Evolutionary conservation across 257 asterid species (phyloP).

Genomic region (Primulina huaijiensis): DNA sequence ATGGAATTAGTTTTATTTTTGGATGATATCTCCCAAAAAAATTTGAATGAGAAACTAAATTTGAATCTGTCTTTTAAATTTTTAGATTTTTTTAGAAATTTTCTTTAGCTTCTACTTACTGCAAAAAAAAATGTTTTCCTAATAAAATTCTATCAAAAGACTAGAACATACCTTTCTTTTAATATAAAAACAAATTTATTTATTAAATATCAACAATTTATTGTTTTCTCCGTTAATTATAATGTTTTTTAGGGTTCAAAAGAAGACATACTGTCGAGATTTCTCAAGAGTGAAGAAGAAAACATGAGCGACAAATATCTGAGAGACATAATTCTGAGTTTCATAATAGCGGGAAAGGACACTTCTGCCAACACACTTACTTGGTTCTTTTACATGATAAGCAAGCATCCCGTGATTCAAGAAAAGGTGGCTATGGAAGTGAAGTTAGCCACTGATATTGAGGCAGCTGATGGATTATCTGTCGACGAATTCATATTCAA

Average conservation of each 20-base stretch:
- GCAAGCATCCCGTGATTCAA: conserved; percentile 46
- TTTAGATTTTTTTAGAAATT: no score
- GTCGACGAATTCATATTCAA: conserved; percentile 32
- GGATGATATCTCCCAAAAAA: no score
- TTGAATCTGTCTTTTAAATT: no score
- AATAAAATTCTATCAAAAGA: no score
- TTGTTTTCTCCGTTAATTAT: neutral
- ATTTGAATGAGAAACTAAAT: no score
- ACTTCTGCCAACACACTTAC: conserved; percentile 49
- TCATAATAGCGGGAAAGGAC: conserved; percentile 60
- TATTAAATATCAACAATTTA: neutral
- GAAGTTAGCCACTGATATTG: conserved; percentile 23
- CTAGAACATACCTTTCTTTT: neutral
- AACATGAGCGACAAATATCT: conserved; percentile 42
- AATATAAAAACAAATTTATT: neutral
- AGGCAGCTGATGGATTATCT: conserved; percentile 17
- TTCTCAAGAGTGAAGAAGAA: conserved; percentile 37
- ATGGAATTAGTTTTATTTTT: no score
- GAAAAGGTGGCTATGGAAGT: conserved; percentile 49
- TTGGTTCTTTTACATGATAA: conserved; percentile 62
- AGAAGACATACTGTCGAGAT: conserved; percentile 54
- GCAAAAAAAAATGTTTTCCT: no score
- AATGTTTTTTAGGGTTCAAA: conserved; percentile 25
- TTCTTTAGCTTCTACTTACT: no score
- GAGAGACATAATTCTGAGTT: conserved; percentile 48